Evolutionary conservation across 1,284 basidiomycete species (phyloP), one percentile per base, ranked within the genome.

Genomic region (Entoloma clypeatum): DNA sequence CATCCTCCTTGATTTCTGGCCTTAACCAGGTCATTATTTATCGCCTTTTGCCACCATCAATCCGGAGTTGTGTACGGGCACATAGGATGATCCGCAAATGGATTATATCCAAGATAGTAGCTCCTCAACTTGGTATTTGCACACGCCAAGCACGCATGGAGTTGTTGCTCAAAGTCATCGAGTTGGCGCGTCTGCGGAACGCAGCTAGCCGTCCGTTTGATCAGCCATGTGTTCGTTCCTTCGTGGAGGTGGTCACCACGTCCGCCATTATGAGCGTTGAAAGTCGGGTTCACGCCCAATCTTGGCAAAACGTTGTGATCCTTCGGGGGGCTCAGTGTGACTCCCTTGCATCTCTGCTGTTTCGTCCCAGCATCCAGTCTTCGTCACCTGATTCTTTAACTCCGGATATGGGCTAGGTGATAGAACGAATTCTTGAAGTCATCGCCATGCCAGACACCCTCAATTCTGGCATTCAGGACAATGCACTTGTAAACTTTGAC

Each of bases 381-480:
- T 54, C 62, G n/a, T 69, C 68, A 18, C 65, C 67, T 23, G 74
- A 77, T 21, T 63, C 71, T 8, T 62, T 88, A 41, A 79, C 79
- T 7, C 74, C 83, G 10, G 87, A 90, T 55, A 74, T 87, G 48
- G 86, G 84, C 6, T 91, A 86, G 86, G 60, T 89, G 29, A 59
- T 90, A 44, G 87, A 91, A 58, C 75, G 84, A 33, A 72, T 90
- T 57, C 63, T 90, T 17, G 87, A 90, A 58, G 68, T 90, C 25
- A 75, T 87, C 43, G 79, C 79, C 30, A 72, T 81, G 41, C 79
- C 83, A 3, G 86, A 90, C 55, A 68, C 79, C n/a, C 60, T 86
- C n/a, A 73, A 79, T 36, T 68, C 75, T 10, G 56, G 67, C 3
- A 58, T 65, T 11, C 68, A 71, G 26, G 75, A 77, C 46, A 69